These are phyloP conservation scores for Cladosporium sp. DNA, from an alignment of 2,329 filamentous ascomycete species.

Conservation along the genomic window DNA sequence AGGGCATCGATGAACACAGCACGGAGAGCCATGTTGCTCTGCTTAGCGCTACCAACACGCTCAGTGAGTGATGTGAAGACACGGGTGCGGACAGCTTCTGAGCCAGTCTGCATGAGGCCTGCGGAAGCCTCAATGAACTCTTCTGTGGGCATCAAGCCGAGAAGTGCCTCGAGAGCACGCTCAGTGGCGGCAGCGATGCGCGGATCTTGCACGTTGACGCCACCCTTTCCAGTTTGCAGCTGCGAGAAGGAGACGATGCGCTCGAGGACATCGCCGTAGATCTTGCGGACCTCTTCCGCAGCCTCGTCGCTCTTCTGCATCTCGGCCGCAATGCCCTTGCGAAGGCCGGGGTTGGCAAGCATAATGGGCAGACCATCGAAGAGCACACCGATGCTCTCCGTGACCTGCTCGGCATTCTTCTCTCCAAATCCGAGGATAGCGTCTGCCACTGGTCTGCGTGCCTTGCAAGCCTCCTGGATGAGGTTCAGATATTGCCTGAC, in stretches of 20 bases:
- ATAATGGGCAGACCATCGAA: conserved; percentile 37
- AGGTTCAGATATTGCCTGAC: conserved; percentile 73
- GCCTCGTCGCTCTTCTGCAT: conserved; percentile 20
- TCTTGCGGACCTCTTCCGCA: conserved; percentile 26
- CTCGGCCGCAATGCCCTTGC: conserved; percentile 24
- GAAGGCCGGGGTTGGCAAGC: conserved; percentile 21
- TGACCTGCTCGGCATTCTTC: conserved; percentile 33
- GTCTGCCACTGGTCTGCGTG: conserved; percentile 69
- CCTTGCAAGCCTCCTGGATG: conserved; percentile 68
- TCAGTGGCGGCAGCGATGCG: conserved; percentile 47
- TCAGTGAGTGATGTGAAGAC: conserved; percentile 76
- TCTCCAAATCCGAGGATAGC: conserved; percentile 63
- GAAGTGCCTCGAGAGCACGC: conserved; percentile 70
- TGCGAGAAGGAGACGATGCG: conserved; percentile 32
- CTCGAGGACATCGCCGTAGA: conserved; percentile 24
- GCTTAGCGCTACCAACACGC: conserved; percentile 69
- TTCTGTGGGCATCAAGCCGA: conserved; percentile 77
- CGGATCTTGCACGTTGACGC: conserved; percentile 19
- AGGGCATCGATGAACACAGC: conserved; percentile 53
- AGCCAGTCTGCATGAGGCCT: conserved; percentile 69
- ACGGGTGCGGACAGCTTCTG: conserved; percentile 69
- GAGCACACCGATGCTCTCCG: conserved; percentile 35
- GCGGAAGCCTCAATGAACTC: conserved; percentile 90
- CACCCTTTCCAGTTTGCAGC: conserved; percentile 18
- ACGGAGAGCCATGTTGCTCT: conserved; percentile 67